These are phyloP conservation scores for Grifola frondosa DNA, from an alignment of 1,284 basidiomycete genomes.

Conservation along the genomic window DNA sequence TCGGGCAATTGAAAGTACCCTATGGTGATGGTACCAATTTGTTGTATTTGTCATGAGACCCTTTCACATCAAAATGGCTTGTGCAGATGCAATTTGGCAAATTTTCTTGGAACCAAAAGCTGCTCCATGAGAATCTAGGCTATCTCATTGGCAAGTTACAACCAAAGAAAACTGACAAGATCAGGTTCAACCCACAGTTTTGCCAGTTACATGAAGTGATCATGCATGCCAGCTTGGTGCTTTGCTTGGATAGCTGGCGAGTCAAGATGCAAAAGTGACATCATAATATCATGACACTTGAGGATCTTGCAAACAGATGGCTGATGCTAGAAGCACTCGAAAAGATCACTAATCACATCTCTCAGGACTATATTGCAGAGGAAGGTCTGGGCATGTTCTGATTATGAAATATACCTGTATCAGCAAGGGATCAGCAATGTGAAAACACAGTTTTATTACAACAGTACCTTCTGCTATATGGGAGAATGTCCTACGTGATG, in stretches of 20 bases:
- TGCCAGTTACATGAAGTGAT: constrained; percentile 37
- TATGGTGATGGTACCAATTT: constrained; percentile 24
- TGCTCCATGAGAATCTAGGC: constrained; percentile 16
- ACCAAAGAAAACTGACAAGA: constrained; percentile 30
- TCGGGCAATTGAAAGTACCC: constrained; percentile 15
- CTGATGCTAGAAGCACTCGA: constrained; percentile 21
- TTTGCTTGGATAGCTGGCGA: constrained; percentile 26
- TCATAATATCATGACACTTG: constrained; percentile 9
- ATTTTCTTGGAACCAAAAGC: constrained; percentile 22
- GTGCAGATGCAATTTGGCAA: constrained; percentile 36
- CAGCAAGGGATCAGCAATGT: constrained; percentile 26
- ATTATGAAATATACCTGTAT: constrained; percentile 20
- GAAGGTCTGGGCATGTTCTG: background rate
- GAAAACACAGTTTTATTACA: constrained; percentile 33
- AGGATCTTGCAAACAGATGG: constrained; percentile 21
- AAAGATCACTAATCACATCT: constrained; percentile 19
- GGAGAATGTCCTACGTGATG: constrained; percentile 32
- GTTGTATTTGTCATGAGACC: constrained; percentile 34
- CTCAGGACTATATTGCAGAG: constrained; percentile 18
- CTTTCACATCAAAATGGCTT: constrained; percentile 42
- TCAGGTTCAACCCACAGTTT: constrained; percentile 33
- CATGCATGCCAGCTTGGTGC: constrained; percentile 25
- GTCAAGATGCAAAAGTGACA: constrained; percentile 3
- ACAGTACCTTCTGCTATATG: constrained; percentile 33
- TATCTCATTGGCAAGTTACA: constrained; percentile 20